Percentiles rank a stretch among this genome's conserved stretches.
These are phyloP conservation scores for Saturnispora serradocipensis DNA, from an alignment of 805 yeast species.

Conservation along the genomic window DNA sequence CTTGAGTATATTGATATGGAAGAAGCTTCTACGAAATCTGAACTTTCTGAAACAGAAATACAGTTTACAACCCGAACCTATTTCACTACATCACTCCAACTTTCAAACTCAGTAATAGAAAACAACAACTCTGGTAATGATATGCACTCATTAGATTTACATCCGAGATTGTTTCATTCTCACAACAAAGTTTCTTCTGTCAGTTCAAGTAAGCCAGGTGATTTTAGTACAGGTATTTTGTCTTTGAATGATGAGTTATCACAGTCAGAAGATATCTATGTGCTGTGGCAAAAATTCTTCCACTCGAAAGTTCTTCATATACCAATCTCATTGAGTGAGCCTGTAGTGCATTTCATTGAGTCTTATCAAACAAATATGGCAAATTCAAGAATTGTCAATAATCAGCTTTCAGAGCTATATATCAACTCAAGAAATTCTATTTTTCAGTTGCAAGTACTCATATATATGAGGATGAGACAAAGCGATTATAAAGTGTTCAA, in stretches of 20 bases:
- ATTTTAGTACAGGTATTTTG: slow-evolving; percentile 12
- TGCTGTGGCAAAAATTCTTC: slow-evolving; percentile 39
- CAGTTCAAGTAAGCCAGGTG: slow-evolving; percentile 19
- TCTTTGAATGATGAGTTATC: slow-evolving; percentile 24
- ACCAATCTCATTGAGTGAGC: slow-evolving; percentile 20
- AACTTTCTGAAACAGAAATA: slow-evolving; percentile 10
- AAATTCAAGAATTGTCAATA: neutral
- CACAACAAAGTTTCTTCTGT: neutral
- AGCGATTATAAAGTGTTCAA: slow-evolving; percentile 53
- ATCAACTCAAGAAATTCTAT: slow-evolving; percentile 49
- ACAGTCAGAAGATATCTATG: slow-evolving; percentile 43
- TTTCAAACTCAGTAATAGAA: neutral
- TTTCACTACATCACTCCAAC: neutral
- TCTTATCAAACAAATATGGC: neutral
- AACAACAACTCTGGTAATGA: neutral
- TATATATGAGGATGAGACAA: slow-evolving; percentile 41
- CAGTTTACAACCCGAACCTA: slow-evolving; percentile 7
- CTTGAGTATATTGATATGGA: slow-evolving; percentile 32
- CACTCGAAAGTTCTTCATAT: slow-evolving; percentile 24
- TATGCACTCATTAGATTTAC: neutral
- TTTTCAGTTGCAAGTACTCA: slow-evolving; percentile 47
- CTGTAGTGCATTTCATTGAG: slow-evolving; percentile 31
- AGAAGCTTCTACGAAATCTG: neutral
- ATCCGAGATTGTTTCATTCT: neutral
- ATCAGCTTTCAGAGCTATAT: neutral